Evolutionary conservation across 805 yeast genomes (phyloP).

Genomic region (Tetrapisispora iriomotensis): DNA sequence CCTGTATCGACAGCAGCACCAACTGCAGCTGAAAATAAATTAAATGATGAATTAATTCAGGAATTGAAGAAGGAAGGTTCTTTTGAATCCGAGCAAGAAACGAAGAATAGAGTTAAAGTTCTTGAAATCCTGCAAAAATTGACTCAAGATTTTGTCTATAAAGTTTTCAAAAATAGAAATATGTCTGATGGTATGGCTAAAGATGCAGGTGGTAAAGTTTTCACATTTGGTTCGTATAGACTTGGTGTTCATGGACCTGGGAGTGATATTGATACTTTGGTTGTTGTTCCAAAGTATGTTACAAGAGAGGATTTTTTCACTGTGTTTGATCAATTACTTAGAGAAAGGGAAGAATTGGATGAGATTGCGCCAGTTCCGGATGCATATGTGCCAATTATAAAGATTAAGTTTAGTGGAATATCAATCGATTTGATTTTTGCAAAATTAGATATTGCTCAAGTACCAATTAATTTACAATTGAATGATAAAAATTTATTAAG

Average conservation of each 20-base stretch:
- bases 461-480: constrained; percentile 64
- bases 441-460: constrained; percentile 68
- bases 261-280: constrained; percentile 90
- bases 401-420: constrained; percentile 80
- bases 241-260: constrained; percentile 98
- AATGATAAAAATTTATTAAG: constrained; percentile 77
- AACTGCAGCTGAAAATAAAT: constrained; percentile 61
- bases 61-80: constrained; percentile 79
- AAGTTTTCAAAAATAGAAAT: constrained; percentile 69
- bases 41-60: constrained; percentile 67
- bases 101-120: constrained; percentile 70
- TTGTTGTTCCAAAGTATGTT: constrained; percentile 96
- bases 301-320: constrained; percentile 81
- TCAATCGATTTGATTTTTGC: constrained; percentile 89
- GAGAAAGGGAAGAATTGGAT: constrained; percentile 70
- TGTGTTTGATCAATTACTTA: constrained; percentile 61
- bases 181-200: constrained; percentile 97
- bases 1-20: constrained; percentile 86
- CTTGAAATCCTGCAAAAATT: constrained; percentile 61
- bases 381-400: constrained; percentile 95
- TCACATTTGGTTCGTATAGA: constrained; percentile 89
- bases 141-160: constrained; percentile 72
- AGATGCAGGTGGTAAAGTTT: constrained; percentile 97
- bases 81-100: constrained; percentile 79
- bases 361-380: constrained; percentile 92